Percentiles rank a stretch among this genome's conserved stretches.
These are phyloP conservation scores for Pythium volutum DNA, from an alignment of 352 stramenopile genomes.

Conservation along the genomic window DNA sequence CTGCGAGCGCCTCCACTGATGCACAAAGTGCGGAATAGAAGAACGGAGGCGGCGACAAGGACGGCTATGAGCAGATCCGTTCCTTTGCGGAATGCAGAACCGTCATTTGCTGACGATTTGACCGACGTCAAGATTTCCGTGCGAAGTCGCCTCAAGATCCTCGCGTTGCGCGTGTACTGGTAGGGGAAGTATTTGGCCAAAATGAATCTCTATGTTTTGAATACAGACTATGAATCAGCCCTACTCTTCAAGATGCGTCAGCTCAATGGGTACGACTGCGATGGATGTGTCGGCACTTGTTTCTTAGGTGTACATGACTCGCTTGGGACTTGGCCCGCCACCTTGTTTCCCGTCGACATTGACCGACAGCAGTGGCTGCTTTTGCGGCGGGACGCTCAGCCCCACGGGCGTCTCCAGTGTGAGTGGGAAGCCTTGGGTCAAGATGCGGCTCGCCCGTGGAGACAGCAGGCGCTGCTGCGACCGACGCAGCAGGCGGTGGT, in stretches of 20 bases:
- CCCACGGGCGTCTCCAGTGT: slow-evolving; percentile 13
- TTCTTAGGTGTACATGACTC: slow-evolving; percentile 15
- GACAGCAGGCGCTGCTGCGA: slow-evolving; percentile 18
- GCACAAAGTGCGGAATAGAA: slow-evolving; percentile 2
- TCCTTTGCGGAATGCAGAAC: background rate
- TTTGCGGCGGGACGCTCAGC: slow-evolving; percentile 7
- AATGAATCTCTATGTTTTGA: slow-evolving; percentile 18
- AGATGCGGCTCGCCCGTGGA: slow-evolving; percentile 23
- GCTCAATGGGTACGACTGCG: background rate
- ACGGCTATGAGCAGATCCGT: background rate
- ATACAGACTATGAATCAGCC: slow-evolving; percentile 9
- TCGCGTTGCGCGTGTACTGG: background rate
- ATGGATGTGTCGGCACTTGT: background rate
- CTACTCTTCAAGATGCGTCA: background rate
- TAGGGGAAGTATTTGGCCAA: background rate
- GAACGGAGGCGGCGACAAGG: background rate
- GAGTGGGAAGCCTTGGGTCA: slow-evolving; percentile 17
- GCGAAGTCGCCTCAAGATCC: background rate
- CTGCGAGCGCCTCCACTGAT: background rate
- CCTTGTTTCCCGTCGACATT: background rate
- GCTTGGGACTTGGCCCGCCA: background rate
- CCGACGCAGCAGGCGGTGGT: slow-evolving; percentile 49
- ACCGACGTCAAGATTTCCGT: background rate
- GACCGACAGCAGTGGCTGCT: slow-evolving; percentile 16
- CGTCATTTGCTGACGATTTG: background rate